Evolutionary conservation across 371 early-diverging fungal genomes (phyloP).

Genomic region (Circinella minor): DNA sequence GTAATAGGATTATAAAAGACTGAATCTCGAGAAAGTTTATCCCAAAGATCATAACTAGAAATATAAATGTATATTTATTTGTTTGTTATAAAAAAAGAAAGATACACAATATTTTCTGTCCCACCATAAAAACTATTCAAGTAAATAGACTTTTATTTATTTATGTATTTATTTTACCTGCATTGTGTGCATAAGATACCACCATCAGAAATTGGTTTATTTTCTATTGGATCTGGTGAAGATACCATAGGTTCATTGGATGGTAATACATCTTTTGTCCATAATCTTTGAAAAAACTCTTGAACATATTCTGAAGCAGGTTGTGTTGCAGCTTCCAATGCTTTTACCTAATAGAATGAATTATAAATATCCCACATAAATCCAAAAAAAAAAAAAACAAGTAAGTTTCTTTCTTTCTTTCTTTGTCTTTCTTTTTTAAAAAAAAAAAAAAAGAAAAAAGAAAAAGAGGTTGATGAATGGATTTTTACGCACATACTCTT

Average conservation of each 20-base stretch:
- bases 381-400: neutral
- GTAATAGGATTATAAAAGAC: conserved; percentile 56
- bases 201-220: neutral
- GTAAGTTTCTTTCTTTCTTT: neutral
- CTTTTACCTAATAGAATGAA: conserved; percentile 8
- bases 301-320: conserved; percentile 10
- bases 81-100: no score
- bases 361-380: neutral
- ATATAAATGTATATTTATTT: neutral
- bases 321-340: conserved; percentile 9
- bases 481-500: conserved; percentile 38
- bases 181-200: conserved; percentile 30
- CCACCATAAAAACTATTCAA: neutral
- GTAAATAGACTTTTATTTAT: neutral
- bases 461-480: no score
- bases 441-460: no score
- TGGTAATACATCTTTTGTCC: conserved; percentile 5
- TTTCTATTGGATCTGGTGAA: conserved; percentile 10
- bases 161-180: conserved; percentile 24
- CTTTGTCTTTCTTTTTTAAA: neutral
- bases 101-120: no score
- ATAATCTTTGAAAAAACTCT: conserved; percentile 6
- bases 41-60: conserved; percentile 48
- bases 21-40: conserved; percentile 51
- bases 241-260: neutral